Conservation (phyloP, 495 filamentous ascomycete genomes). For the Aspergillus bridgeri region DNA sequence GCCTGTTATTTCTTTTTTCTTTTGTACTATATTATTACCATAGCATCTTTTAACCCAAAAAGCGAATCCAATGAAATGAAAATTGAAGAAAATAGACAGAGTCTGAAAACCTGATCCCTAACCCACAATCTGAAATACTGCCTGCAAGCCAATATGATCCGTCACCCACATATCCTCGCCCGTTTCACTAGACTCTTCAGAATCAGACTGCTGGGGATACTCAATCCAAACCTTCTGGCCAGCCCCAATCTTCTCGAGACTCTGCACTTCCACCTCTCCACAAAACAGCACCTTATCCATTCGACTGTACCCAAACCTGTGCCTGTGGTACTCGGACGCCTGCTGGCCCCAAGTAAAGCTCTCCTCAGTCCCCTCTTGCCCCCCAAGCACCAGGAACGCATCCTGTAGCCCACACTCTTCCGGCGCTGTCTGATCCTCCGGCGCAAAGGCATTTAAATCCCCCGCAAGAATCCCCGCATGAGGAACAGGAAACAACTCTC, state of each 20-base stretch:
- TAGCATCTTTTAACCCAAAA: not conserved
- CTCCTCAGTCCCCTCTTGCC: constrained; percentile 43
- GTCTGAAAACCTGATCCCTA: not conserved
- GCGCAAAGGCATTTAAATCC: constrained; percentile 55
- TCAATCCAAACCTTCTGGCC: constrained; percentile 11
- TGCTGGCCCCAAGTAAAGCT: constrained; percentile 58
- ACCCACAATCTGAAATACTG: constrained; percentile 18
- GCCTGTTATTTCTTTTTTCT: not conserved
- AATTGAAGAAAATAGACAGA: not conserved
- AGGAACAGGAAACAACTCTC: not conserved
- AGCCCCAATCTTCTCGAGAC: constrained; percentile 42
- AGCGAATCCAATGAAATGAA: not conserved
- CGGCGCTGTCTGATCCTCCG: constrained; percentile 47
- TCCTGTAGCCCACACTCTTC: constrained; percentile 45
- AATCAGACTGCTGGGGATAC: constrained; percentile 21
- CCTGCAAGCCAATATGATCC: constrained; percentile 49
- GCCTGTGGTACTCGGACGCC: constrained; percentile 26
- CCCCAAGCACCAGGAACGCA: constrained; percentile 50
- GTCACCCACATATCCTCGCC: constrained; percentile 40
- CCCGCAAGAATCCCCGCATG: constrained; percentile 37
- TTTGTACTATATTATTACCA: not conserved
- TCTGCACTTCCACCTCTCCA: constrained; percentile 26
- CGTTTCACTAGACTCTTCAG: constrained; percentile 12
- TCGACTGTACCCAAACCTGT: constrained; percentile 39
- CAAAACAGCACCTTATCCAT: constrained; percentile 52